Base-by-base conservation (phyloP, 257 asterid genomes). In the Solanum arcanum region DNA sequence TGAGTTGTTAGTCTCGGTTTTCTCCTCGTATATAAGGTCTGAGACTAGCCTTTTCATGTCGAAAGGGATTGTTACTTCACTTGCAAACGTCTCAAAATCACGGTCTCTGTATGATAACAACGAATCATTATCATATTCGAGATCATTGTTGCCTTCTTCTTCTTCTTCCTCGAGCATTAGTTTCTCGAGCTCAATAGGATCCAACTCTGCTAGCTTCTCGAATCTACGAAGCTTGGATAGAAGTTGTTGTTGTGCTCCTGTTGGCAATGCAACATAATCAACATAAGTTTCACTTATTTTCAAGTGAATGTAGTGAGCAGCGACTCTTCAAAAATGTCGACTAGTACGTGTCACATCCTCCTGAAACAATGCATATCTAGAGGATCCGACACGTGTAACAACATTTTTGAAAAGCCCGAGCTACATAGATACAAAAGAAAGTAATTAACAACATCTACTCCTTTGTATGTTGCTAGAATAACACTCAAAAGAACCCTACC, bases 221-320 rank as follows among this genome's bases (percentile, higher is more conserved):
- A 95, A 96, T 72, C 98, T 91, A 21, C 92, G 89, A 35, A 96
- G 98, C 91, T 94, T 90, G 91, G 85, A 33, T 68, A 95, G n/a
- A 21, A 96, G 98, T 87, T 94, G 94, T 88, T 94, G 95, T 42
- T 94, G 94, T 83, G 98, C 97, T 85, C 96, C 99, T 95, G 89
- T 87, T 85, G 10, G 14, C 68, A 39, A 78, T 25, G 16, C 74
- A 47, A n/a, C 25, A 85, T 12, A 68, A 85, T 44, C 60, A 68
- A 66, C 60, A 84, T 81, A 81, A 81, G 69, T 2, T 47, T 49
- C 42, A 27, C 18, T 80, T 13, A 42, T 42, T 42, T 76, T n/a
- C n/a, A 83, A 21, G 86, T 14, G 47, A 33, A 56, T 56, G 66
- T 56, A 56, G 12, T 56, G 66, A 56, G 66, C 25, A 56, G 9